phyloP scores from a whole-genome alignment of 768 basidiomycete genomes.

The Dioszegia hungarica region DNA sequence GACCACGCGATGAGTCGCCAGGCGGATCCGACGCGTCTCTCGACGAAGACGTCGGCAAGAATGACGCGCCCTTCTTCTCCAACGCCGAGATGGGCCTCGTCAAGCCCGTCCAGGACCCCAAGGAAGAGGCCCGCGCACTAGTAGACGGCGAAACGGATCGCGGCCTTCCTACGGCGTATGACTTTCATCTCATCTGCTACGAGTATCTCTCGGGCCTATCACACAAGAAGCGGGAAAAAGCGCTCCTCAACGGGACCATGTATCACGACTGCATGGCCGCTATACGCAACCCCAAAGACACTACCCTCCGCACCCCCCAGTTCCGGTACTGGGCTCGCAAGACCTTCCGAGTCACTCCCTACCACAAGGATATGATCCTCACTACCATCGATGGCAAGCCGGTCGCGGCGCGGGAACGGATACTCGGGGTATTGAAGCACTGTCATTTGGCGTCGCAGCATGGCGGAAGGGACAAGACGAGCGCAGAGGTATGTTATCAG shows the following conservation, averaged over 20 bases:
- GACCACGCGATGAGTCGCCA: no score
- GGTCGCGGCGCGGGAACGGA: constrained; percentile 70
- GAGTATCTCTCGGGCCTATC: constrained; percentile 61
- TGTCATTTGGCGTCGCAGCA: constrained; percentile 65
- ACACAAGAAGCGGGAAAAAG: constrained; percentile 61
- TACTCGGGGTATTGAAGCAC: constrained; percentile 71
- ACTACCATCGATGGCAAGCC: constrained; percentile 68
- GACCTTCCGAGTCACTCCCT: constrained; percentile 57
- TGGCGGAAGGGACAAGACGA: constrained; percentile 75
- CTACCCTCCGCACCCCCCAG: constrained; percentile 58
- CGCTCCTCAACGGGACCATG: constrained; percentile 65
- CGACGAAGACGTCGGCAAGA: no score
- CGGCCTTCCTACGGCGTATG: constrained; percentile 58
- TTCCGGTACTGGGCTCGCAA: constrained; percentile 80
- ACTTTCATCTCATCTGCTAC: constrained; percentile 60
- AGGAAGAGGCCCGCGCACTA: neutral
- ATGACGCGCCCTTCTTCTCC: neutral
- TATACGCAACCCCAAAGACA: constrained; percentile 56
- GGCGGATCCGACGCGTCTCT: no score
- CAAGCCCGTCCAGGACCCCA: neutral
- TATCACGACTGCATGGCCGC: constrained; percentile 69
- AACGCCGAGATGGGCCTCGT: neutral
- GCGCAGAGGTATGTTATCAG: constrained; percentile 46
- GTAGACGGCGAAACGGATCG: neutral
- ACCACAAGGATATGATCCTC: constrained; percentile 29